Evolutionary conservation across 495 filamentous ascomycete genomes (phyloP).

Genomic region (Neurospora sp.): DNA sequence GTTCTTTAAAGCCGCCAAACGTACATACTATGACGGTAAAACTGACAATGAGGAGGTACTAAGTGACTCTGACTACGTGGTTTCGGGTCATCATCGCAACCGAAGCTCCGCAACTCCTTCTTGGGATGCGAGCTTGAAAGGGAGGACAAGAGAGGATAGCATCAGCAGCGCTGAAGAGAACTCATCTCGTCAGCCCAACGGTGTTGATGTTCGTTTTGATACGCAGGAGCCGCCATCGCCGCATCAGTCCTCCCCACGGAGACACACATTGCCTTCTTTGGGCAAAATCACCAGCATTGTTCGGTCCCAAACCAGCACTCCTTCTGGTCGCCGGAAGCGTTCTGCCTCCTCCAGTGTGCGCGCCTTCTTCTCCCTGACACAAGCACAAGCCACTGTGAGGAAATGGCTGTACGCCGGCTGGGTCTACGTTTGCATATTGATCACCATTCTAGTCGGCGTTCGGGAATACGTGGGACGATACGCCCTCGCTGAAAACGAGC

Average conservation of each 20-base stretch:
- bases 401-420: constrained; percentile 78
- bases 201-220: constrained; percentile 10
- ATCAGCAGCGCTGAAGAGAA: constrained; percentile 7
- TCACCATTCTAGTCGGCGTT: constrained; percentile 59
- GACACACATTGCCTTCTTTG: constrained; percentile 44
- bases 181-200: background rate
- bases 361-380: constrained; percentile 70
- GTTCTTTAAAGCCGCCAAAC: background rate
- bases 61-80: background rate
- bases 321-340: constrained; percentile 56
- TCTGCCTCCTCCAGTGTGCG: constrained; percentile 55
- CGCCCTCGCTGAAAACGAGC: constrained; percentile 64
- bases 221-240: constrained; percentile 1
- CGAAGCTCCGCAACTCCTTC: background rate
- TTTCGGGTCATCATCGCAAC: background rate
- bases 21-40: background rate
- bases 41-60: background rate
- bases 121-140: background rate
- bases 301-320: constrained; percentile 39
- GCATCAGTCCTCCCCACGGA: constrained; percentile 22
- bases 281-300: constrained; percentile 11
- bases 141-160: background rate
- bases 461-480: constrained; percentile 52
- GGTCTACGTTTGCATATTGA: constrained; percentile 55
- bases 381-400: constrained; percentile 58